phyloP scores from a whole-genome alignment of 169 alveolate genomes.

The Pseudocohnilembus persalinus region DNA sequence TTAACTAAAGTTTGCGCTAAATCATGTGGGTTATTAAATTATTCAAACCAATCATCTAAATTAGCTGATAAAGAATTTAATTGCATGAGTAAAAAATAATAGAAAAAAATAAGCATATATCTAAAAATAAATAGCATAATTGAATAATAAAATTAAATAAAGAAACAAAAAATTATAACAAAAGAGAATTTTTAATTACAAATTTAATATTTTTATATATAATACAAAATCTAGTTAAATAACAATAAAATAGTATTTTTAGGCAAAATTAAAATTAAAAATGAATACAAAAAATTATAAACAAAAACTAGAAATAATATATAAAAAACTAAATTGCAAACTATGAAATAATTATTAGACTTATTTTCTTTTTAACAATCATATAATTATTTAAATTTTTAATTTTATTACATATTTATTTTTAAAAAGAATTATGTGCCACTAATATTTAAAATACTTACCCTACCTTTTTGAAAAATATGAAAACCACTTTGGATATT shows the following conservation, averaged over 20 bases:
- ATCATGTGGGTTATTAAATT: background rate
- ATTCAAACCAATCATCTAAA: background rate
- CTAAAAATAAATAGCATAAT: no score
- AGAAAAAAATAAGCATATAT: no score
- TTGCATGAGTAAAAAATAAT: background rate
- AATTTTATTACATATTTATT: no score
- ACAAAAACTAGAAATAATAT: no score
- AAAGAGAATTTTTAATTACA: no score
- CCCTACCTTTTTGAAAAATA: background rate
- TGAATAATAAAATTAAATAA: background rate
- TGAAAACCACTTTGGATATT: background rate
- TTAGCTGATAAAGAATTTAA: background rate
- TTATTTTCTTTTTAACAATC: no score
- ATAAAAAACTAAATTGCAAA: no score
- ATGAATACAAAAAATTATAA: no score
- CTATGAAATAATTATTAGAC: background rate
- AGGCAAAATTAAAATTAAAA: background rate
- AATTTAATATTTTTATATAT: no score
- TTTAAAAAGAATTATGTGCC: background rate
- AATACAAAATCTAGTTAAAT: background rate
- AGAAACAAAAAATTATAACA: background rate
- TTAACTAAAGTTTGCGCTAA: slow-evolving; percentile 15
- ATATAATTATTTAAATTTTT: no score
- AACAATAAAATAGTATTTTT: background rate
- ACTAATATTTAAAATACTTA: background rate